Base-by-base conservation (phyloP, 176 grass and related monocot genomes). In the Pontederia paniculata region DNA sequence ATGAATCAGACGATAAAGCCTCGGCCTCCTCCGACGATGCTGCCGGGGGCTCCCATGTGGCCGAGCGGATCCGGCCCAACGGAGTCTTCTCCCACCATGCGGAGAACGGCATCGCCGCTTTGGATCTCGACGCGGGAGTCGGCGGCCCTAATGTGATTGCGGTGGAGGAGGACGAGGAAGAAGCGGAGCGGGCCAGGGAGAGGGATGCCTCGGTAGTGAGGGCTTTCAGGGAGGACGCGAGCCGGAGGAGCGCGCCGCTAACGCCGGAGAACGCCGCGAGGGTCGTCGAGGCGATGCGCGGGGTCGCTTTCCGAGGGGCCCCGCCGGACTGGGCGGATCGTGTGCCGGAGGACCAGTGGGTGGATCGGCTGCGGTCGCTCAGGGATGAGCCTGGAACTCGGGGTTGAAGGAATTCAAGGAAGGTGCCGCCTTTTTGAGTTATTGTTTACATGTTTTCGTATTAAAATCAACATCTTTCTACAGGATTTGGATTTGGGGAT, bases 251-350 rank as follows among this genome's bases (percentile, higher is more conserved):
- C 51, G 72, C 85, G 9, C 80, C 74, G 45, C 60, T 88, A 16
- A 77, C 80, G 23, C 73, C 66, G 6, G 85, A 77, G 54, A 62
- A 74, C 12, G 73, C 85, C 6, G 60, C 73, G 60, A 77, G 73
- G 65, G 76, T 88, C 66, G 51, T 88, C 44, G 85, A 80, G 28
- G 85, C 73, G 56, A 88, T 88, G 85, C 77, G 85, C 25, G 77
- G 77, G 53, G 77, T 84, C 17, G 70, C 57, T 50, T 88, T 88
- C 80, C 79, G 55, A 48, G 85, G 73, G n/a, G 56, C 67, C 55
- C 80, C 76, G 21, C 85, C 85, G 11, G 51, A 70, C 47, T 88
- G 85, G 80, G 85, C 66, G 1, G 69, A 68, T 54, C 60, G 42
- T 69, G 73, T 89, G 46, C 52, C 85, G 17, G 62, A 84, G 57